A percentile compares a stretch with the other conserved stretches of the same genome.
These are phyloP conservation scores for Tricholoma flavovirens DNA, from an alignment of 768 basidiomycete genomes.

Conservation along the genomic window DNA sequence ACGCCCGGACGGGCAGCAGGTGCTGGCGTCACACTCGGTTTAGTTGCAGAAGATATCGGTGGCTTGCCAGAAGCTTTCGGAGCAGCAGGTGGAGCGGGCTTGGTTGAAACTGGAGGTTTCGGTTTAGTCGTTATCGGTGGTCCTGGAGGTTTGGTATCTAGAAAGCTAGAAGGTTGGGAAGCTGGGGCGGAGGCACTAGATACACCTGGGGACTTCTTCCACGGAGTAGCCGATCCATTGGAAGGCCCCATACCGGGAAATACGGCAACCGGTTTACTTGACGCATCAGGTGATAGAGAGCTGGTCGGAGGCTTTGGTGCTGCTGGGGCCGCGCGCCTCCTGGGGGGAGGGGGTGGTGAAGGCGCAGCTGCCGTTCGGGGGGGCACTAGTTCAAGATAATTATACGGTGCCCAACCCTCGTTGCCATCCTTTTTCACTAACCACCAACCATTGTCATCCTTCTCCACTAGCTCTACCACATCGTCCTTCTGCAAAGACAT, in stretches of 20 bases:
- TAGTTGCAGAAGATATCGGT: constrained; percentile 51
- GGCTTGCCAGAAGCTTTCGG: constrained; percentile 53
- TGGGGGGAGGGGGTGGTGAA: constrained; percentile 67
- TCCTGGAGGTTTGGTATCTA: constrained; percentile 41
- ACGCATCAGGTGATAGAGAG: constrained; percentile 48
- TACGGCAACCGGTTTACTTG: constrained; percentile 76
- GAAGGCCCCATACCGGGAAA: constrained; percentile 69
- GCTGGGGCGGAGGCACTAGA: constrained; percentile 32
- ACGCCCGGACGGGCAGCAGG: constrained; percentile 31
- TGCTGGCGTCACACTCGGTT: constrained; percentile 37
- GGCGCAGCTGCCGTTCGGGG: constrained; percentile 58
- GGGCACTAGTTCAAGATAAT: constrained; percentile 81
- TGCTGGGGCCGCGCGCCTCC: constrained; percentile 30
- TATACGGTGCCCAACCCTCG: constrained; percentile 95
- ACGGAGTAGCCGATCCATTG: constrained; percentile 67
- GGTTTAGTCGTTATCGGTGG: constrained; percentile 57
- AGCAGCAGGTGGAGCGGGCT: constrained; percentile 4
- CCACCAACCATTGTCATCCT: constrained; percentile 98
- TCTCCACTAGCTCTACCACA: constrained; percentile 84
- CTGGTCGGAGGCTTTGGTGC: constrained; percentile 30
- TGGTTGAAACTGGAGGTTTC: constrained; percentile 11
- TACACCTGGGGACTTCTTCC: constrained; percentile 54
- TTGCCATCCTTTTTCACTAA: constrained; percentile 74
- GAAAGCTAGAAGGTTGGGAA: constrained; percentile 48
- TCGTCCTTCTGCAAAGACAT: constrained; percentile 89